Conservation (phyloP, 2,329 filamentous ascomycete genomes). For the Pyrenochaeta sp. region DNA sequence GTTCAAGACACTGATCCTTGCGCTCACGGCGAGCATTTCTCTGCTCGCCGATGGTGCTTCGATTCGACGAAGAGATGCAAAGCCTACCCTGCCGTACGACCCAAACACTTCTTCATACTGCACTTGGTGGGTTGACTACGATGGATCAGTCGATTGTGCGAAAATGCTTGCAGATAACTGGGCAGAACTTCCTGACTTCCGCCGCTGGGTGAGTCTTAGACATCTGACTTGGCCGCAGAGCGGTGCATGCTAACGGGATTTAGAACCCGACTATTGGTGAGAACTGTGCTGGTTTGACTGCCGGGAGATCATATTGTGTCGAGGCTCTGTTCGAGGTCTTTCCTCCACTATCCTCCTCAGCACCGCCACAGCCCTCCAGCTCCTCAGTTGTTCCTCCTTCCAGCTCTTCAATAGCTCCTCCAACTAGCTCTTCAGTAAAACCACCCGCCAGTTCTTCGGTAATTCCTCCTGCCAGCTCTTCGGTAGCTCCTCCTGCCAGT, state of each 20-base stretch:
- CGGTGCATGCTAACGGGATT: not conserved
- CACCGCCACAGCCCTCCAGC: not conserved
- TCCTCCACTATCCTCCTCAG: not conserved
- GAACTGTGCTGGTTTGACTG: slow-evolving; percentile 1
- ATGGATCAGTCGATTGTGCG: not conserved
- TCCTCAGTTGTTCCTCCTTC: not conserved
- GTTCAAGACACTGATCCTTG: not conserved
- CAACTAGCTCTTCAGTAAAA: not conserved
- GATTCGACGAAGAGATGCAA: not conserved
- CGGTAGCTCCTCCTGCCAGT: no score
- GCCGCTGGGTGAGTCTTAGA: slow-evolving; percentile 1
- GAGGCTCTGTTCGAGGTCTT: slow-evolving; percentile 3
- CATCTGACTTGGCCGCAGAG: not conserved
- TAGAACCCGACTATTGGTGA: slow-evolving; percentile 3
- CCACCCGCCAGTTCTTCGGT: not conserved
- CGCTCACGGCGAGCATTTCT: not conserved
- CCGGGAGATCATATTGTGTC: slow-evolving; percentile 2
- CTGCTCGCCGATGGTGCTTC: not conserved
- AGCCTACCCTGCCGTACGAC: not conserved
- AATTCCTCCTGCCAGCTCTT: no score
- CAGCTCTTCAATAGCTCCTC: not conserved
- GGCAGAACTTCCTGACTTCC: not conserved
- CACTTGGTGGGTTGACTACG: slow-evolving; percentile 3
- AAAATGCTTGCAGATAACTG: slow-evolving; percentile 1
- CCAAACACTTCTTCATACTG: not conserved